Percentiles rank a stretch among this genome's conserved stretches.
These are phyloP conservation scores for Artomyces pyxidatus DNA, from an alignment of 768 basidiomycete species.

Conservation along the genomic window DNA sequence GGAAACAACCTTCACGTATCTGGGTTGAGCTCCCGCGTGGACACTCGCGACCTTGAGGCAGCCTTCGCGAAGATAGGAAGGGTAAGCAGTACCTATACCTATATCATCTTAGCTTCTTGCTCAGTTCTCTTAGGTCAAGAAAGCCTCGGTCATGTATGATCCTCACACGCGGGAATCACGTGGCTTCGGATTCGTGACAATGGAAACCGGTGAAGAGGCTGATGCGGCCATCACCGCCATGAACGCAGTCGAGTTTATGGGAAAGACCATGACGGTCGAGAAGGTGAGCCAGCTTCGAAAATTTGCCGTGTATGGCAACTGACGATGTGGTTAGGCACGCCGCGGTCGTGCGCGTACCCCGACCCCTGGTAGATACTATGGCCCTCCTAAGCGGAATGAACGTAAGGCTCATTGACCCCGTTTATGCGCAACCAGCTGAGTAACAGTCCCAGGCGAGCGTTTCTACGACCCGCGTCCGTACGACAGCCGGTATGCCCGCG, in stretches of 20 bases:
- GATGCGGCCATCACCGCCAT: slow-evolving; percentile 84
- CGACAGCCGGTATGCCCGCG: slow-evolving; percentile 77
- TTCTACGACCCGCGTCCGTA: slow-evolving; percentile 91
- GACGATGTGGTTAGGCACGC: slow-evolving; percentile 49
- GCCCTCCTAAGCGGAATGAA: slow-evolving; percentile 77
- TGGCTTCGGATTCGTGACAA: slow-evolving; percentile 86
- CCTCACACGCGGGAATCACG: slow-evolving; percentile 64
- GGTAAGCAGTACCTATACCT: slow-evolving; percentile 32
- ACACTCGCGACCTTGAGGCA: slow-evolving; percentile 81
- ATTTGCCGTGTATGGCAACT: background rate
- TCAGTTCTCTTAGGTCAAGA: slow-evolving; percentile 40
- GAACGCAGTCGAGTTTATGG: slow-evolving; percentile 78
- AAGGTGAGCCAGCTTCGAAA: slow-evolving; percentile 43
- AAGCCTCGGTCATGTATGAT: slow-evolving; percentile 58
- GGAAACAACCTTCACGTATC: slow-evolving; percentile 65
- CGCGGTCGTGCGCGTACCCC: slow-evolving; percentile 86
- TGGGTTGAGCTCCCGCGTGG: slow-evolving; percentile 50
- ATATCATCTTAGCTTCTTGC: slow-evolving; percentile 2
- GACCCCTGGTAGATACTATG: slow-evolving; percentile 92
- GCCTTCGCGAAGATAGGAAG: slow-evolving; percentile 85
- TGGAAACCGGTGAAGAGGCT: slow-evolving; percentile 80
- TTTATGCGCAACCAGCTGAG: slow-evolving; percentile 1
- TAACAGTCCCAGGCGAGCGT: slow-evolving; percentile 61
- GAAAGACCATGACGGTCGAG: slow-evolving; percentile 84
- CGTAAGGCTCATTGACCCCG: slow-evolving; percentile 29